Base-by-base conservation (phyloP, 441 rosid species). In the Theobroma grandiflorum region DNA sequence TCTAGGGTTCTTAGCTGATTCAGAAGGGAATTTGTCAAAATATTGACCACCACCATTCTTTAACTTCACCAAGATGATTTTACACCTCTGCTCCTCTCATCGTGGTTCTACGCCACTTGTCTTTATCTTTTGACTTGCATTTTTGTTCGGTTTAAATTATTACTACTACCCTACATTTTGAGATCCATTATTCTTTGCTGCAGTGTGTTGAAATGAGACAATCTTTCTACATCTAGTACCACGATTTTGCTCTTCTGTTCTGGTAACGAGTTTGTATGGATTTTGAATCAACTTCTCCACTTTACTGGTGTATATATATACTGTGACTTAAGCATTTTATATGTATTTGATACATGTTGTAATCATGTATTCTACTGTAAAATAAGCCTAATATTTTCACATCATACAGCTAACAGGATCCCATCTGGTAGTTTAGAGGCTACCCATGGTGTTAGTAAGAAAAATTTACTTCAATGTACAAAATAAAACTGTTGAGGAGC, bases 181-280 rank as follows among this genome's bases (percentile, higher is more conserved):
- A 37, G 49, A 72, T 72, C 14, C 16, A 2, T 16, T 55, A 35
- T 74, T 59, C 38, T 69, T 49, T 80, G 42, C 74, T 82, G 82
- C 86, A 87, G 91, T 53, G 89, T 81, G 52, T 61, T 88, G 82
- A 86, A 87, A 84, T 86, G 82, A 85, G 35, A n/a, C 62, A 45
- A 72, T 67, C 43, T 35, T 69, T 55, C 14, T 15, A 42, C 67
- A 26, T 4, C 47, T 2, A 50, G 58, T 77, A 68, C 77, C 67
- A 26, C 38, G 57, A 70, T 50, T 58, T 2, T 15, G 42, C 49
- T 40, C 52, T 62, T 9, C 33, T 14, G 14, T 50, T 16, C 55
- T 50, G 16, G 26, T 12, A 18, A 18, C 45, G 45, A 33, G 47
- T 53, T 35, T 53, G 63, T 72, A 72, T 10, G 76, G 47, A n/a